Conservation (phyloP, 2,329 filamentous ascomycete species). For the Fusarium cyanostomum region DNA sequence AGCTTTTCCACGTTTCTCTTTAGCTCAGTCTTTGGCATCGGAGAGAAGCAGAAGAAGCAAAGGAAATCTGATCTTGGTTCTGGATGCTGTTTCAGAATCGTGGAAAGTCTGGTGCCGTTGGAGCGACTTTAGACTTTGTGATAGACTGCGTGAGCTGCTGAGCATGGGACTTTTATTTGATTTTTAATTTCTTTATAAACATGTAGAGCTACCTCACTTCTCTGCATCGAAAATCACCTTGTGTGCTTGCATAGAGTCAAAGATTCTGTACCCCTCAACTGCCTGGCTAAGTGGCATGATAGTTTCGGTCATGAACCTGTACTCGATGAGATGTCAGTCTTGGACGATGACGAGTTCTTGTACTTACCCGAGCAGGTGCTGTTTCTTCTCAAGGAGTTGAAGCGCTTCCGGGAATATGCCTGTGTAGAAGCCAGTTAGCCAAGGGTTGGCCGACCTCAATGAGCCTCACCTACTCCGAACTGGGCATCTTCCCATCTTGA, state of each 20-base stretch:
- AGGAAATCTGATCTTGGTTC: too few relatives aligned
- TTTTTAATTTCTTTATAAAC: too few relatives aligned
- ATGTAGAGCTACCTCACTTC: too few relatives aligned
- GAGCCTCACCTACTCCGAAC: conserved; percentile 58
- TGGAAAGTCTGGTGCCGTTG: too few relatives aligned
- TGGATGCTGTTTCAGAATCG: too few relatives aligned
- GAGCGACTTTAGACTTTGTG: too few relatives aligned
- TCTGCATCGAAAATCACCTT: conserved; percentile 70
- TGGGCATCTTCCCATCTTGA: conserved; percentile 77
- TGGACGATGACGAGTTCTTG: accelerated
- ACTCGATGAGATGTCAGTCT: neutral
- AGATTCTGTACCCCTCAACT: conserved; percentile 71
- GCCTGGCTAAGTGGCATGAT: conserved; percentile 73
- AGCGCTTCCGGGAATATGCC: conserved; percentile 19
- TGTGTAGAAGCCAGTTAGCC: conserved; percentile 46
- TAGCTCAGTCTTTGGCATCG: conserved; percentile 13
- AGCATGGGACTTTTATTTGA: too few relatives aligned
- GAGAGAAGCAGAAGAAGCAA: too few relatives aligned
- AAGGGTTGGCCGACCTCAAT: too few relatives aligned
- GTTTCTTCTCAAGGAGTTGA: conserved; percentile 23
- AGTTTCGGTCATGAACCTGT: conserved; percentile 75
- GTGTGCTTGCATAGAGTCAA: conserved; percentile 73
- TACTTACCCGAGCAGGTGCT: conserved; percentile 21
- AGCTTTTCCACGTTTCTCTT: conserved; percentile 13
- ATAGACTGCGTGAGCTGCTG: too few relatives aligned